phyloP scores from a whole-genome alignment of 805 yeast genomes.

The Hanseniaspora valbyensis region DNA sequence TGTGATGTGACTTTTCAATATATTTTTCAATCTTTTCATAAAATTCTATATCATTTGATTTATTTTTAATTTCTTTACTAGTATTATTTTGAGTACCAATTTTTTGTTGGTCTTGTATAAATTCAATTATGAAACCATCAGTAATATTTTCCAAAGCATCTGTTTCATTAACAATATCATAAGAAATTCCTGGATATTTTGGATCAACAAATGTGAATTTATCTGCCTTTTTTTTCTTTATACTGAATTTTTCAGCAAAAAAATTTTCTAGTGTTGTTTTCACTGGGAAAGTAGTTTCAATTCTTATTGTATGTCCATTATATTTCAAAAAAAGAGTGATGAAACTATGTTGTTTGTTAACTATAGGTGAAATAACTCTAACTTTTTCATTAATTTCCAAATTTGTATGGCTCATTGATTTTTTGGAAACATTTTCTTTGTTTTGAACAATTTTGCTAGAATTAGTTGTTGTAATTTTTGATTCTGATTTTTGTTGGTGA shows the following conservation, averaged over 20 bases:
- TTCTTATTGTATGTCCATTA: slow-evolving; percentile 46
- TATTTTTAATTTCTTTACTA: too few species aligned
- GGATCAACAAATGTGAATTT: slow-evolving; percentile 58
- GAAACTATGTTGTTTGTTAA: not conserved
- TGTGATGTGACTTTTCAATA: not conserved
- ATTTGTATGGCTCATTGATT: too few species aligned
- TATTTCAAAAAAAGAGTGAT: slow-evolving; percentile 38
- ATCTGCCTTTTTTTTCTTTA: slow-evolving; percentile 19
- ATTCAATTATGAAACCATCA: slow-evolving; percentile 50
- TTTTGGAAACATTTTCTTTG: not conserved
- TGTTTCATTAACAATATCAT: slow-evolving; percentile 60
- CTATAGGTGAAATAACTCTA: too few species aligned
- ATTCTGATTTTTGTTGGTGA: not conserved
- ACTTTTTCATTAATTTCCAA: too few species aligned
- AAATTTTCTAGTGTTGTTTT: slow-evolving; percentile 42
- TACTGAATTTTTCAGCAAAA: slow-evolving; percentile 80
- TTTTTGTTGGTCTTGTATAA: slow-evolving; percentile 22
- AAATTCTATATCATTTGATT: too few species aligned
- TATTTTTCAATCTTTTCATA: not conserved
- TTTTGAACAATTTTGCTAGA: not conserved
- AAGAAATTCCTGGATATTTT: slow-evolving; percentile 42
- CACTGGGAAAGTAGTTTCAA: slow-evolving; percentile 25
- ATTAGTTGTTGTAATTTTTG: not conserved
- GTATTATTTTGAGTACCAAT: not conserved
- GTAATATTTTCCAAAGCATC: slow-evolving; percentile 44